Base-by-base conservation (phyloP, 129 eudicot species). In the Saposhnikovia divaricata region DNA sequence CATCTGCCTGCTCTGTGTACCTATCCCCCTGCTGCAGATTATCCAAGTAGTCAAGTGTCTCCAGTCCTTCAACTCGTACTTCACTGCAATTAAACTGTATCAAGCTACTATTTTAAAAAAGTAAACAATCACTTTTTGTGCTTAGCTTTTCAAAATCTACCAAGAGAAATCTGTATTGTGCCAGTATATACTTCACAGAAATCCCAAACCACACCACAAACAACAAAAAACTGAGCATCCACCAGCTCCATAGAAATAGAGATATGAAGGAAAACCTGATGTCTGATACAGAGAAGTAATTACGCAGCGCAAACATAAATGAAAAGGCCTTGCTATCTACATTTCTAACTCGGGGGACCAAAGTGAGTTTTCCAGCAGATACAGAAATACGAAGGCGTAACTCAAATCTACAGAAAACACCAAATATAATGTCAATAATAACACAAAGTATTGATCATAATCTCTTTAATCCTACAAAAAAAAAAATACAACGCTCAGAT, bases 51-150 rank as follows among this genome's bases (percentile, higher is more conserved):
- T 94, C 97, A 53, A 94, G 94, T 53, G 97, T 94, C 88, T 94
- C 98, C 82, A 94, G 84, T 73, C 98, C 98, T 89, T 94, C 98
- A 79, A 94, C 92, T 34, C 98, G 96, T 84, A 94, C 98, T 89
- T 94, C 98, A 85, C 98, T 94, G 91, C 86, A 87, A 85, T 75
- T 55, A 82, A 84, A 85, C 51, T 78, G 80, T 34, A 57, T 84
- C 85, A 87, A 19, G 71, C 70, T 82, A 84, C 78, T 79, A 57
- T 83, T 18, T 80, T 72, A 81, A 76, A 78, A 78, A 78, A 77
- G 57, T 73, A 66, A 28, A 69, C 75, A 82, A 70, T 79, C 76
- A 81, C 77, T 79, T 78, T 76, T 27, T 59, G 66, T 40, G 75
- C 69, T 78, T 53, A 77, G 78, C 79, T 75, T 78, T 48, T 45